These are phyloP conservation scores for Huntiella omanensis DNA, from an alignment of 2,329 filamentous ascomycete species.

Conservation along the genomic window DNA sequence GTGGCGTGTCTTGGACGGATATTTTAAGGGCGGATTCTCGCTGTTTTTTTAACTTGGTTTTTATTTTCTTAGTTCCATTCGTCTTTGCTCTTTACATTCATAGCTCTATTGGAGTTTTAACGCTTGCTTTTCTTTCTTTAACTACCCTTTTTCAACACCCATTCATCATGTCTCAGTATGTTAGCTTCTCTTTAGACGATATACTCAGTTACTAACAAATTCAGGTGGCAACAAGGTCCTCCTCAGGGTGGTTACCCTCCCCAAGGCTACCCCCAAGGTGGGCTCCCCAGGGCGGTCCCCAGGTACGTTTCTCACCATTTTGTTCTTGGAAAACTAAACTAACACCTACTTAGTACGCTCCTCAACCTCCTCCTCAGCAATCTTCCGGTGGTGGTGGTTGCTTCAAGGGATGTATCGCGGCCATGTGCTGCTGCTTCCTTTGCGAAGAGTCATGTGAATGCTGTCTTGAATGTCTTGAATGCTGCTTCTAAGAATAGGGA, in stretches of 20 bases:
- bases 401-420: slow-evolving; percentile 24
- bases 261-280: slow-evolving; percentile 14
- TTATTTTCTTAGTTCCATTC: neutral
- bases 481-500: no score
- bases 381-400: slow-evolving; percentile 22
- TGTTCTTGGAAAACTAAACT: neutral
- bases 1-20: neutral
- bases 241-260: slow-evolving; percentile 15
- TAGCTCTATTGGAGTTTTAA: neutral
- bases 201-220: slow-evolving; percentile 1
- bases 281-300: slow-evolving; percentile 14
- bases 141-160: neutral
- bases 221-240: slow-evolving; percentile 12
- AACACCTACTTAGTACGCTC: slow-evolving; percentile 15
- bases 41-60: neutral
- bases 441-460: slow-evolving; percentile 26
- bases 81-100: slow-evolving; percentile 1
- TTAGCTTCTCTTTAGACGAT: neutral
- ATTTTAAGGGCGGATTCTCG: neutral
- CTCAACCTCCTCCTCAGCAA: slow-evolving; percentile 17
- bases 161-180: neutral
- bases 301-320: neutral
- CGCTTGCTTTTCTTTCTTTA: neutral
- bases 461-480: slow-evolving; percentile 13
- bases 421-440: slow-evolving; percentile 26